These are phyloP conservation scores for Ceratocystis cubensis DNA, from an alignment of 2,329 filamentous ascomycete genomes.

Conservation along the genomic window DNA sequence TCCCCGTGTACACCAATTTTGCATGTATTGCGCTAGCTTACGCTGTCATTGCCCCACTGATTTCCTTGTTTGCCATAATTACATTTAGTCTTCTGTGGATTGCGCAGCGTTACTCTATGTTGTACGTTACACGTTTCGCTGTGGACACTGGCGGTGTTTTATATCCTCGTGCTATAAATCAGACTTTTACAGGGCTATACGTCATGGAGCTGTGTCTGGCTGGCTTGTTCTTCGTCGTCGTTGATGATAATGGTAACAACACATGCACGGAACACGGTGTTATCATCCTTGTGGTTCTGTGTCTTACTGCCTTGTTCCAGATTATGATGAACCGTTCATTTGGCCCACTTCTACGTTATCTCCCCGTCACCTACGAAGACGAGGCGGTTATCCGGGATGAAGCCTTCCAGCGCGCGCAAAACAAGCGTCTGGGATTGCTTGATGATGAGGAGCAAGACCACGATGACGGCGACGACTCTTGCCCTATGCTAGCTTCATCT, in stretches of 20 bases:
- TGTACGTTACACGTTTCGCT: constrained; percentile 84
- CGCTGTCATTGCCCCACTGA: constrained; percentile 75
- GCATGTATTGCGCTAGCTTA: constrained; percentile 88
- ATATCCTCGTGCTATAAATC: constrained; percentile 86
- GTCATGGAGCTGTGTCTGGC: constrained; percentile 86
- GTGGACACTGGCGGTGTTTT: constrained; percentile 85
- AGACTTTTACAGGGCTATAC: constrained; percentile 88
- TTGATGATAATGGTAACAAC: constrained; percentile 40
- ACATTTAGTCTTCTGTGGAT: constrained; percentile 89
- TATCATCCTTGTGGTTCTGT: constrained; percentile 64
- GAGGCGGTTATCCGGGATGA: constrained; percentile 85
- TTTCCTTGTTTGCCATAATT: constrained; percentile 83
- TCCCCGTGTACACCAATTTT: constrained; percentile 93
- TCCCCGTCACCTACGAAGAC: constrained; percentile 91
- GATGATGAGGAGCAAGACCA: constrained; percentile 40
- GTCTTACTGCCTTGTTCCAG: constrained; percentile 67
- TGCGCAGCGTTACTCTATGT: constrained; percentile 89
- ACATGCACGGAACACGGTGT: constrained; percentile 66
- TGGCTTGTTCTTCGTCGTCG: constrained; percentile 73
- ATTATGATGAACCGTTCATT: constrained; percentile 71
- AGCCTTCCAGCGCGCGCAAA: constrained; percentile 71
- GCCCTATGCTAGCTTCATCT: constrained; percentile 21
- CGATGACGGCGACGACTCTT: constrained; percentile 33
- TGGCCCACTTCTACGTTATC: constrained; percentile 68
- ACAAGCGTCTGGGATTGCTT: constrained; percentile 50